Base-by-base conservation (phyloP, 2,329 filamentous ascomycete species). In the Cladophialophora yegresii region DNA sequence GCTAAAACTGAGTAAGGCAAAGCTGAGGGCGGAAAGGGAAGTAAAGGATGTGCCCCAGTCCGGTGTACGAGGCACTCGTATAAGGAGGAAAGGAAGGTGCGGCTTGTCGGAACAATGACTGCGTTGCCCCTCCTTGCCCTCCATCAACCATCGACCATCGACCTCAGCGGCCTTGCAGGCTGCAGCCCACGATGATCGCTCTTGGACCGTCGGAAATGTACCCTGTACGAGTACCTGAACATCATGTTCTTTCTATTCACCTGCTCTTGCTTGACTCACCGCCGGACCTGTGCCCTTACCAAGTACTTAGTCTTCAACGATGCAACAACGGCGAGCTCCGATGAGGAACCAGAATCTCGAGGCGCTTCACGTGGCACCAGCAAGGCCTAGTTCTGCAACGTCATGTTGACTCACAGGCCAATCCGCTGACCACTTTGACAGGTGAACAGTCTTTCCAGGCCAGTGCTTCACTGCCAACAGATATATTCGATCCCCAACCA, bases 391-490 rank as follows among this genome's bases (percentile, higher is more conserved):
- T n/a, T 30, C 54, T 43, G 54, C 58, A 50, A 65, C 63, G 63
- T 65, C 63, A 65, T 65, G 50, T 59, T 65, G 63, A 65, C 59
- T 65, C 63, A 62, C 30, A 58, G 54, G 30, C 61, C 61, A 63
- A 63, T 63, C 40, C 47, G 47, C 47, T 26, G 36, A 43, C 16
- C 36, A 43, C 2, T n/a, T 43, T 43, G 36, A 28, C 47, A 8
- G n/a, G 9, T n/a, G 23, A 26, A 26, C 23, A 16, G 45, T 26
- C 20, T 50, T 26, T 26, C 23, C 5, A 22, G 45, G 47, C 47
- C 47, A 50, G 28, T 54, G 51, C 51, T 33, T 54, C 28, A 28
- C 23, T 54, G 51, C 51, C 51, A 54, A 22, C 51, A 54, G 28
- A 54, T 33, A 54, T 54, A 54, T 54, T 54, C 22, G 28, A 23